These are phyloP conservation scores for Trichophyton schoenleinii DNA, from an alignment of 2,329 filamentous ascomycete species.

Conservation along the genomic window DNA sequence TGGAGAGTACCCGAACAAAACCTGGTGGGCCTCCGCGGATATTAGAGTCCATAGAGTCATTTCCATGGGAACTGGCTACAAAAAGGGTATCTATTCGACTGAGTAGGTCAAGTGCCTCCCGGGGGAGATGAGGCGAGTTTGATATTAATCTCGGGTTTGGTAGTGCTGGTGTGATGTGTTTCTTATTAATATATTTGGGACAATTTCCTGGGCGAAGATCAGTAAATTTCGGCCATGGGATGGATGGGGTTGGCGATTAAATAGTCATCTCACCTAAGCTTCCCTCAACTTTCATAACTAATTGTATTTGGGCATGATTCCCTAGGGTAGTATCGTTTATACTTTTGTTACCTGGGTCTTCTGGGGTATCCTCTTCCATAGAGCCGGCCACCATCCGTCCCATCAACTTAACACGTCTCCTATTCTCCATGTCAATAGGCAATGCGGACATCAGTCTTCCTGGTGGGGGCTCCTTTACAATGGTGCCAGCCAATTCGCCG, in stretches of 20 bases:
- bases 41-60: constrained; percentile 67
- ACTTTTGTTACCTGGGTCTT: constrained; percentile 16
- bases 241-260: neutral
- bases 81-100: constrained; percentile 62
- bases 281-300: constrained; percentile 58
- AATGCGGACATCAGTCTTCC: constrained; percentile 48
- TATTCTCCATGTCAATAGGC: constrained; percentile 50
- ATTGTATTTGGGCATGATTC: constrained; percentile 32
- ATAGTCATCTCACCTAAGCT: constrained; percentile 41
- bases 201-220: constrained; percentile 51
- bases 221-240: neutral
- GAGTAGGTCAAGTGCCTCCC: constrained; percentile 48
- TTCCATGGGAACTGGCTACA: constrained; percentile 52
- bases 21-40: constrained; percentile 63
- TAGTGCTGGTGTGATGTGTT: constrained; percentile 44
- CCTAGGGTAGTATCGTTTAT: constrained; percentile 14
- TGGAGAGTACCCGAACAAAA: constrained; percentile 57
- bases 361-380: constrained; percentile 25
- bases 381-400: constrained; percentile 57
- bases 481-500: constrained; percentile 33
- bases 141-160: constrained; percentile 44
- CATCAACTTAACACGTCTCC: constrained; percentile 61
- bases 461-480: constrained; percentile 27
- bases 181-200: constrained; percentile 75
- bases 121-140: constrained; percentile 37